Evolutionary conservation across 768 basidiomycete species (phyloP), one percentile per base, ranked within the genome.

Genomic region (Boletellus sp.): DNA sequence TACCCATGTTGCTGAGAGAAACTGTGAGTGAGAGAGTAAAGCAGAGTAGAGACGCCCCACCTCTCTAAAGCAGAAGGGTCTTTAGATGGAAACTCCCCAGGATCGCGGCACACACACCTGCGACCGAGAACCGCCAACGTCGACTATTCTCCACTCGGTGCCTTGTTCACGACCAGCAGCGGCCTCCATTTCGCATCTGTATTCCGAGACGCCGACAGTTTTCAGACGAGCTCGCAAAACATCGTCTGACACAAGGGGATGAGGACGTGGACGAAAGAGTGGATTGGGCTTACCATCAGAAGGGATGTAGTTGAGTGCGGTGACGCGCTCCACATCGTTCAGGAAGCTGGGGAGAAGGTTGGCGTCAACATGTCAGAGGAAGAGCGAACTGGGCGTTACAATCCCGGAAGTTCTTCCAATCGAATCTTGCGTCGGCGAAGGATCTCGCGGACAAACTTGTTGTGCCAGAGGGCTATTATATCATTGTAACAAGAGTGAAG

Each of bases 161-260:
- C 78, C 77, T 42, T 72, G 71, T 52, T 79, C 78, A 28, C 73
- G 69, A 19, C 78, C 70, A 23, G 71, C 72, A 6, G 71, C 74
- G 9, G 83, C 77, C 58, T 78, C 88, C 84, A 90, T 88, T 70
- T 87, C 81, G 55, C 89, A 90, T 65, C 78, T 83, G 69, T 90
- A 88, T 65, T 90, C 88, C 3, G 84, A 83, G 8, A 89, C 87
- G 9, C 88, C 88, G 32, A 91, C 84, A 0, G 78, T 80, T 62
- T 81, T 81, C 31, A 80, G 64, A 22, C 78, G 73, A 8, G 78
- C 79, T 47, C 67, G 72, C 40, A 80, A 63, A 23, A 80, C 78
- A 51, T 80, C 78, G 51, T 80, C 78, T 76, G 48, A 15, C 2
- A n/a, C 2, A n/a, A 53, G 2, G 16, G 39, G 28, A 28, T 66